Conservation (phyloP, 2,329 filamentous ascomycete species). For the Neurospora sp. region DNA sequence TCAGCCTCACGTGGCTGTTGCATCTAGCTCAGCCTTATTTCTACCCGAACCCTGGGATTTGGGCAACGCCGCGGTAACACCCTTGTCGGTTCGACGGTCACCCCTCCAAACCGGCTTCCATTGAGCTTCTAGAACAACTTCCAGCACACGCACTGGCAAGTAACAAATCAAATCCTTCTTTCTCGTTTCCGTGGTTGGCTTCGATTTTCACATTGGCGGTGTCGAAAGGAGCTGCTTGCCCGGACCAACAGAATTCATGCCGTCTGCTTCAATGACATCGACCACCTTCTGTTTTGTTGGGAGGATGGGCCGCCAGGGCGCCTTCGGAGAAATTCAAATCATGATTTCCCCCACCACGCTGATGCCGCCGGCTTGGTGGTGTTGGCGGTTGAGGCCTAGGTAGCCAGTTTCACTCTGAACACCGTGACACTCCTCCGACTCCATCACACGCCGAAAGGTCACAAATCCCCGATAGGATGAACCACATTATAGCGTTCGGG, state of each 20-base stretch:
- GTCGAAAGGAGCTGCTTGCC: background rate
- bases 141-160: background rate
- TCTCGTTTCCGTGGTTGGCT: background rate
- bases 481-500: background rate
- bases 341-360: background rate
- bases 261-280: background rate
- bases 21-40: background rate
- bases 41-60: background rate
- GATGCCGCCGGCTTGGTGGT: background rate
- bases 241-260: background rate
- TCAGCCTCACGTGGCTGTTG: background rate
- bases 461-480: background rate
- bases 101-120: background rate
- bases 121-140: background rate
- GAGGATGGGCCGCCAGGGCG: no score
- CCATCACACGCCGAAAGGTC: background rate
- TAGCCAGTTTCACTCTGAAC: background rate
- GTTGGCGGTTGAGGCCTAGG: background rate
- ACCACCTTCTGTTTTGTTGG: background rate
- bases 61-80: background rate
- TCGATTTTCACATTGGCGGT: background rate
- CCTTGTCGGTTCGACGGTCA: background rate
- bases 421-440: background rate
- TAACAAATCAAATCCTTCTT: no score
- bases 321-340: background rate